Percentiles rank a stretch among this genome's conserved stretches.
Conservation (phyloP, 2,329 filamentous ascomycete genomes). For the Hypoxylon sp. region DNA sequence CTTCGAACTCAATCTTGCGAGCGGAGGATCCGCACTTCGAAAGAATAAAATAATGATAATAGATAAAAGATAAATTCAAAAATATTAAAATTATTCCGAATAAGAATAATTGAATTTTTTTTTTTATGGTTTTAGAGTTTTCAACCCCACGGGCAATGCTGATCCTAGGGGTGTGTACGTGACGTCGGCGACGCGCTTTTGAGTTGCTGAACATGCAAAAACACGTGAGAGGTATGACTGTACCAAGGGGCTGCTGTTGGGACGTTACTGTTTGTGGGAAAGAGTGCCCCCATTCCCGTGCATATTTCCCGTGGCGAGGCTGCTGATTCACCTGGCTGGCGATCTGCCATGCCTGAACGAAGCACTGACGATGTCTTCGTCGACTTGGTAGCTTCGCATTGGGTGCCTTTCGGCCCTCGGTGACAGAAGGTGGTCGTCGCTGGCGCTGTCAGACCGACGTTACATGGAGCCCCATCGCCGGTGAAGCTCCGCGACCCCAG, state of each 20-base stretch:
- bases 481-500: conserved; percentile 25
- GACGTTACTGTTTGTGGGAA: background rate
- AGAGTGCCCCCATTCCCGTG: background rate
- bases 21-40: background rate
- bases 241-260: background rate
- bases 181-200: conserved; percentile 5
- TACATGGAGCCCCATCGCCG: conserved; percentile 30
- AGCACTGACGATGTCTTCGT: conserved; percentile 8
- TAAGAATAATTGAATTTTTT: conserved; percentile 10
- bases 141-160: conserved; percentile 2
- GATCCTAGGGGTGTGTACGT: conserved; percentile 10
- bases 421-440: conserved; percentile 3
- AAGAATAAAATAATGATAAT: conserved; percentile 2
- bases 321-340: conserved; percentile 14
- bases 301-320: conserved; percentile 1
- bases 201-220: conserved; percentile 20
- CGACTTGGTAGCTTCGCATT: conserved; percentile 16
- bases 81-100: conserved; percentile 4
- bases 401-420: background rate
- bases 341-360: conserved; percentile 1
- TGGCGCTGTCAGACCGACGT: conserved; percentile 30
- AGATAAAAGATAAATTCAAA: conserved; percentile 33
- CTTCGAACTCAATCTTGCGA: conserved; percentile 31
- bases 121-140: conserved; percentile 17
- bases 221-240: conserved; percentile 3